These are phyloP conservation scores for Chlorella variabilis DNA, from an alignment of 163 green algal species.

Conservation along the genomic window DNA sequence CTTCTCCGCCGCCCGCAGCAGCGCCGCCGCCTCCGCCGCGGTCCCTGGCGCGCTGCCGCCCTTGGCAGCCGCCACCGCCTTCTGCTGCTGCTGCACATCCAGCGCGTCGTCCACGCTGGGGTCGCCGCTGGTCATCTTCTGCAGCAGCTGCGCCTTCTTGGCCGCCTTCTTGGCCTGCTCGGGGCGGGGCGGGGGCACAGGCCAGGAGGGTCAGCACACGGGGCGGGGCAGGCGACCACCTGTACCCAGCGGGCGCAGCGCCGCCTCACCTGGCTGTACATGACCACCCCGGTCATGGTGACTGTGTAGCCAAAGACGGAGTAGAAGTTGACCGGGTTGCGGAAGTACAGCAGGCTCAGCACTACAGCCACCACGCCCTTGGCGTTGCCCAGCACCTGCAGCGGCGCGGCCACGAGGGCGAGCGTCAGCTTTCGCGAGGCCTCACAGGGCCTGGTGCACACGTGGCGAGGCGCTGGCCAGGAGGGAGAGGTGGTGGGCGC, in stretches of 20 bases:
- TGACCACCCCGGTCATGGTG: conserved; percentile 84
- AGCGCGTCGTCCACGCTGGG: not conserved
- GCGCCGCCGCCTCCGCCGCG: not conserved
- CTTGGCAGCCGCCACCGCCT: not conserved
- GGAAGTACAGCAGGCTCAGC: conserved; percentile 88
- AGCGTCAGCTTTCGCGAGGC: not conserved
- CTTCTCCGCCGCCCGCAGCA: conserved; percentile 31
- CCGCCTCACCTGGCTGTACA: conserved; percentile 65
- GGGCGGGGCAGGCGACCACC: too few relatives aligned
- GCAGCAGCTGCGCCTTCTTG: conserved; percentile 28
- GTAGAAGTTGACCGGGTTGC: conserved; percentile 72
- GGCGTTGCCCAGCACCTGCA: conserved; percentile 94
- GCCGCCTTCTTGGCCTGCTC: conserved; percentile 35
- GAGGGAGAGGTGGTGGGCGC: too few relatives aligned
- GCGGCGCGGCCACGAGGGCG: not conserved
- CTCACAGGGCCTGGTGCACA: too few relatives aligned
- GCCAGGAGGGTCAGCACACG: not conserved
- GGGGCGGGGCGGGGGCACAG: too few relatives aligned
- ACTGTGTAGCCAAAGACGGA: conserved; percentile 61
- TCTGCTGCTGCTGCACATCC: not conserved
- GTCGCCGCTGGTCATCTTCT: conserved; percentile 3
- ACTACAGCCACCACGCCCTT: conserved; percentile 94
- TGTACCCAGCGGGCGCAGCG: too few relatives aligned
- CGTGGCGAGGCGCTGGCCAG: too few relatives aligned
- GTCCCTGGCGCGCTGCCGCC: not conserved